Evolutionary conservation across 2,329 filamentous ascomycete species (phyloP), one percentile per base, ranked within the genome.

Genomic region (Celoporthe dispersa): DNA sequence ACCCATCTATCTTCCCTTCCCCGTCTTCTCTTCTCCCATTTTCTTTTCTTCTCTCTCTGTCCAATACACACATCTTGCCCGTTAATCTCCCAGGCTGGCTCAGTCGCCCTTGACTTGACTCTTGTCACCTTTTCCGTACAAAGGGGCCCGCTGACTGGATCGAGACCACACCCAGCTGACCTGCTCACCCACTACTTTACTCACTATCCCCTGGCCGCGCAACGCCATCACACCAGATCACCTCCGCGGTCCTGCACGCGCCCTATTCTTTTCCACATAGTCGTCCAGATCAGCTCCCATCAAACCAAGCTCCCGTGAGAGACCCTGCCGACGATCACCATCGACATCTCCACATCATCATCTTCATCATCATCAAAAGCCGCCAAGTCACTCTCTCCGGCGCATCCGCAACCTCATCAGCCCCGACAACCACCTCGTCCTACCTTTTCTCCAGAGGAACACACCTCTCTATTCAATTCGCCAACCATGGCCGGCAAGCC

Each of bases 401-500:
- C 35, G 33, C 60, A 63, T 41, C 37, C 19, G 48, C 19, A 39
- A 39, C 11, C 33, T 22, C 37, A 28, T 22, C 6, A n/a, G 9
- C 5, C 41, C 44, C 44, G 44, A 48, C 22, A 28, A 31, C 60
- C n/a, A 44, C 25, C 19, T 28, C 60, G 5, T 16, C 22, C 48
- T 22, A 8, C 64, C 25, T 25, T n/a, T 35, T 25, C n/a, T n/a
- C 31, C 14, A 12, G 19, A 48, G 35, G 11, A n/a, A 9, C 28
- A 33, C 39, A 39, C n/a, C 25, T 44, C 67, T 1, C 22, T 8
- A 1, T 44, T 14, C 57, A 11, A 53, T 12, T 7, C 22, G 48
- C 6, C 62, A 59, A 59, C 12, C 12, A 72, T 72, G 70, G 62
- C 70, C 44, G 25, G 61, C 70, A 72, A 72, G 22, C 62, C 62